These are phyloP conservation scores for Rhamnella rubrinervis DNA, from an alignment of 331 rosid species.

Conservation along the genomic window DNA sequence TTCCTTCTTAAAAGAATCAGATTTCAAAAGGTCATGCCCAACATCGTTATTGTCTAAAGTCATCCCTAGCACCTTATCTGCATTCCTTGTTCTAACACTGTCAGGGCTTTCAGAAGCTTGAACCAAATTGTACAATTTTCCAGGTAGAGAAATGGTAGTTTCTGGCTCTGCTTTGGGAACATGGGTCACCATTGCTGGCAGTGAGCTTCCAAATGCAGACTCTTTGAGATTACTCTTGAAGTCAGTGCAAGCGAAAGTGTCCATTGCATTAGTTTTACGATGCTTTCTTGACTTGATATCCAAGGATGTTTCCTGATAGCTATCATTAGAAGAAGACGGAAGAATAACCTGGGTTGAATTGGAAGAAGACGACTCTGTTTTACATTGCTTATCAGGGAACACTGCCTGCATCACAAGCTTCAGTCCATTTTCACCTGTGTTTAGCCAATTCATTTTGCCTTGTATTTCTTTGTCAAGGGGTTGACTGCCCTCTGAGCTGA, in stretches of 20 bases:
- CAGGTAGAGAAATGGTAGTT: slow-evolving; percentile 8
- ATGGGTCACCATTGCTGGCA: neutral
- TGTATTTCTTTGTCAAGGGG: slow-evolving; percentile 16
- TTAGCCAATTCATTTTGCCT: slow-evolving; percentile 9
- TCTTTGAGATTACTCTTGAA: slow-evolving; percentile 17
- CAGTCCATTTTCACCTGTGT: slow-evolving; percentile 16
- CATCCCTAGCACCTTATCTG: slow-evolving; percentile 16
- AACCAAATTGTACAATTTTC: slow-evolving; percentile 1
- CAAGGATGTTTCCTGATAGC: slow-evolving; percentile 30
- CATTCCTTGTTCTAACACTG: slow-evolving; percentile 7
- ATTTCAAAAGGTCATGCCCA: slow-evolving; percentile 9
- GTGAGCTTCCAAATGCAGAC: slow-evolving; percentile 21
- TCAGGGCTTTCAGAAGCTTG: slow-evolving; percentile 16
- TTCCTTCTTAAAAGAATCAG: slow-evolving; percentile 21
- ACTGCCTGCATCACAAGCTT: slow-evolving; percentile 16
- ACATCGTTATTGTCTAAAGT: slow-evolving; percentile 2
- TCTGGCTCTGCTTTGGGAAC: slow-evolving; percentile 15
- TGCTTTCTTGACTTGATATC: slow-evolving; percentile 22
- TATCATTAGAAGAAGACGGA: slow-evolving; percentile 29
- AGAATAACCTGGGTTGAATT: slow-evolving; percentile 29
- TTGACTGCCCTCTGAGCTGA: slow-evolving; percentile 19
- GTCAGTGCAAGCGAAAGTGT: slow-evolving; percentile 16
- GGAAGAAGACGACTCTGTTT: slow-evolving; percentile 33
- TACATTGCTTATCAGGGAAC: slow-evolving; percentile 21
- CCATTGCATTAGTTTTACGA: slow-evolving; percentile 10